Base-by-base conservation (phyloP, 2,329 filamentous ascomycete genomes). In the Sclerotinia borealis region DNA sequence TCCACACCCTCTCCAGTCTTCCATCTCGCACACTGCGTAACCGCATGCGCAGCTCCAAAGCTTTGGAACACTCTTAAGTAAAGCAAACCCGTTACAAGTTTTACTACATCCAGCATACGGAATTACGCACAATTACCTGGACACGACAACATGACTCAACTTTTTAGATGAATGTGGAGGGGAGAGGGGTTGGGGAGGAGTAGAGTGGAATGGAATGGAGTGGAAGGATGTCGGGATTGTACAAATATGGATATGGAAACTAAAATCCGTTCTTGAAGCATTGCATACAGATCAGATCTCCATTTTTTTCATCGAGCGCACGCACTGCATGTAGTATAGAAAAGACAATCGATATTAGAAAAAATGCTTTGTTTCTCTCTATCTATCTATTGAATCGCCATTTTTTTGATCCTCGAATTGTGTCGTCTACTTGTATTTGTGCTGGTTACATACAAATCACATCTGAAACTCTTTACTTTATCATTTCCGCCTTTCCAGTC, bases 21-120 rank as follows among this genome's bases (percentile, higher is more conserved):
- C 90, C 93, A 99, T 81, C 91, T 99, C 73, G 88, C 91, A 73
- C 95, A 98, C 85, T 99, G 95, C 83, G 92, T 93, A 68, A 91
- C 86, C 74, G 82, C 89, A 77, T 99, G 95, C 78, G 93, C 95
- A 68, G 95, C 95, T 62, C 93, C 93, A 75, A 97, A 96, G 88
- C 89, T 99, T 74, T 99, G 92, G 86, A 85, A 88, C 70, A 82
- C 87, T 79, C 90, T 98, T 77, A 96, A 93, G 85, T 98, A 96
- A 85, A 80, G n/a, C n/a, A n/a, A n/a, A n/a, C n/a, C 59, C 15
- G 9, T 37, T 36, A 25, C 39, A 49, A 27, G 13, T 13, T 41
- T 45, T 37, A 52, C 29, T 60, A 25, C 50, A 63, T 48, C n/a
- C n/a, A n/a, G n/a, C 34, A 60, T 17, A 48, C 61, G 59, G 67